Evolutionary conservation across 2,329 filamentous ascomycete genomes (phyloP).

Genomic region (Aspergillus ibericus): DNA sequence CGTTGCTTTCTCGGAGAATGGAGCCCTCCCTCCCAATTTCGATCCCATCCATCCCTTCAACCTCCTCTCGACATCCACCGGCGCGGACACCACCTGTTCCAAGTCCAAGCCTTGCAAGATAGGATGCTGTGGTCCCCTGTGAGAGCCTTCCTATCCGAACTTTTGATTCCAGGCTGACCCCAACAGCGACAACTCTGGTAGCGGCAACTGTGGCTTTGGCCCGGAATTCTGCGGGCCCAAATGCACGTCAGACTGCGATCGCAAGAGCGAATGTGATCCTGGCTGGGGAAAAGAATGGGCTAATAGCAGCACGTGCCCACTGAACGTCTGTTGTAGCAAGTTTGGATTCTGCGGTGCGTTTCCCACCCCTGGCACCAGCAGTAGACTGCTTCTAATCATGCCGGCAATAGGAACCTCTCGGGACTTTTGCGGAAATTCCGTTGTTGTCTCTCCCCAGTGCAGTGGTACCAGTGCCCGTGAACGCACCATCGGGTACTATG

Average conservation of each 20-base stretch:
- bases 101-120: conserved; percentile 7
- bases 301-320: not conserved
- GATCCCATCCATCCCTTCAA: not conserved
- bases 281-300: conserved; percentile 22
- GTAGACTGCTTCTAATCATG: not conserved
- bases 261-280: conserved; percentile 27
- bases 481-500: conserved; percentile 39
- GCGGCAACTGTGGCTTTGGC: conserved; percentile 16
- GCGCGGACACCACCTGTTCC: conserved; percentile 1
- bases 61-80: not conserved
- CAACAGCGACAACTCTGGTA: conserved; percentile 10
- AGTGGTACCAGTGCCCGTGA: conserved; percentile 3
- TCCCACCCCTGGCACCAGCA: not conserved
- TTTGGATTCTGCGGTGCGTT: conserved; percentile 7
- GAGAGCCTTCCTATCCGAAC: not conserved
- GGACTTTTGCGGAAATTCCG: conserved; percentile 9
- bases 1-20: not conserved
- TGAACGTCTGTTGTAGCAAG: conserved; percentile 6
- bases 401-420: conserved; percentile 5
- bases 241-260: conserved; percentile 22
- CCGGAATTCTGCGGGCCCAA: conserved; percentile 11
- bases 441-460: conserved; percentile 14
- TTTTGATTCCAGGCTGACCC: not conserved
- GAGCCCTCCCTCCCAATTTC: not conserved
- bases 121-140: conserved; percentile 11